Percentiles rank a stretch among this genome's conserved stretches.
These are phyloP conservation scores for Geranomyces variabilis DNA, from an alignment of 192 early-diverging fungal genomes.

Conservation along the genomic window DNA sequence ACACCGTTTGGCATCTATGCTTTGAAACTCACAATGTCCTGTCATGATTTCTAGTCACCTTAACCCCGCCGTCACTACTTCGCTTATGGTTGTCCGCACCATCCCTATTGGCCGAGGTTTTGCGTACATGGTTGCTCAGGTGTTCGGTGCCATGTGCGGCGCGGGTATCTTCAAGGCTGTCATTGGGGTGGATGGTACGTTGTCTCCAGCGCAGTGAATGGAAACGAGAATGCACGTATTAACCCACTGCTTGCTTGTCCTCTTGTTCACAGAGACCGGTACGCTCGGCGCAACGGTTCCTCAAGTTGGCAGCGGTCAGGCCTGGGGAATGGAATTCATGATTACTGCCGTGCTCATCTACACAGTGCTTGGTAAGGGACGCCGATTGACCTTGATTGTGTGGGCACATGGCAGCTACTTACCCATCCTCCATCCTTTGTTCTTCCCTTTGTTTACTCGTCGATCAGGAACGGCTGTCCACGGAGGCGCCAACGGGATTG, in stretches of 20 bases:
- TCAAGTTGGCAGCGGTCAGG: background rate
- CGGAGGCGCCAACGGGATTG: background rate
- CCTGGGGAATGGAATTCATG: conserved; percentile 26
- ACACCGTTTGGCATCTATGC: background rate
- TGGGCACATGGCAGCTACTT: background rate
- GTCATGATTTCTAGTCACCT: conserved; percentile 7
- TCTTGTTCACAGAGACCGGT: background rate
- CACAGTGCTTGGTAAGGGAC: conserved; percentile 9
- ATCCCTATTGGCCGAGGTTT: conserved; percentile 15
- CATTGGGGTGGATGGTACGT: background rate
- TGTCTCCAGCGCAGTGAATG: background rate
- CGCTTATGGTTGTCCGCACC: conserved; percentile 26
- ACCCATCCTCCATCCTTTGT: background rate
- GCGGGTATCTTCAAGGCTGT: conserved; percentile 20
- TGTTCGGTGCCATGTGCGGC: conserved; percentile 21
- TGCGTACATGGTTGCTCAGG: conserved; percentile 18
- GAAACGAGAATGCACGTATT: background rate
- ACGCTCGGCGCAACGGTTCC: conserved; percentile 18
- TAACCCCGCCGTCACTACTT: conserved; percentile 29
- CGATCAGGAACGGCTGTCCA: conserved; percentile 20
- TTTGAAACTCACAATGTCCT: background rate
- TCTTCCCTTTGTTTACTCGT: background rate
- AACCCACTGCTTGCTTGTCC: background rate
- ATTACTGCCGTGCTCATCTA: conserved; percentile 29
- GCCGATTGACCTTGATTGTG: background rate